Evolutionary conservation across 495 filamentous ascomycete species (phyloP), one percentile per base, ranked within the genome.

Genomic region (Podospora bellae-mahoneyi): DNA sequence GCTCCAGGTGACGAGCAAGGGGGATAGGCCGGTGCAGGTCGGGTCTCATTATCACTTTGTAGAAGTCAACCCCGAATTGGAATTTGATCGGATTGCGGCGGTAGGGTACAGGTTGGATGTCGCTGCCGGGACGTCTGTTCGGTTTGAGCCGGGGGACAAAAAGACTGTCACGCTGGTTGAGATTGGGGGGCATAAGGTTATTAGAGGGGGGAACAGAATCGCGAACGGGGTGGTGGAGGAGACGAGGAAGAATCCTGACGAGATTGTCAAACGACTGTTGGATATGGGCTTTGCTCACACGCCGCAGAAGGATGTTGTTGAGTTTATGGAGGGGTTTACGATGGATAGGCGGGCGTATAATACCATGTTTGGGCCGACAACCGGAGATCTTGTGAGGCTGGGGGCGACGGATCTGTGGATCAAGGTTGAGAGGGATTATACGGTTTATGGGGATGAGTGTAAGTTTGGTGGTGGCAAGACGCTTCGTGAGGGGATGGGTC

Each of bases 11-110:
- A 91, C 88, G 69, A 97, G 91, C 76, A 92, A 88, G 67, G 96
- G 95, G 2, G 96, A 98, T 79, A 81, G 95, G 44, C 94, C 95
- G 15, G 90, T 97, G 69, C 94, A 96, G 86, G 90, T 93, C 67
- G 95, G 95, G 20, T 96, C 92, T 66, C 95, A 99, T 77, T 99
- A 98, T 79, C 94, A 98, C 79, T 93, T 99, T 77, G 86, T 97
- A 73, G 95, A 99, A 82, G 90, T 88, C 23, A 99, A 99, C 75
- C 91, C 94, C 23, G 87, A 90, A 77, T 82, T 99, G 64, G 87
- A 92, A 74, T 99, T 99, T 77, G 95, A 99, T 77, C 91, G 95
- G n/a, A 77, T 87, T 30, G 86, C 87, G 62, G 85, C 94, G 1
- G 94, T 94, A 71, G 95, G 95, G 3, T 97, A 85, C 77, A 86